phyloP scores from a whole-genome alignment of 495 filamentous ascomycete species.

The Aspergillus conjunctus region DNA sequence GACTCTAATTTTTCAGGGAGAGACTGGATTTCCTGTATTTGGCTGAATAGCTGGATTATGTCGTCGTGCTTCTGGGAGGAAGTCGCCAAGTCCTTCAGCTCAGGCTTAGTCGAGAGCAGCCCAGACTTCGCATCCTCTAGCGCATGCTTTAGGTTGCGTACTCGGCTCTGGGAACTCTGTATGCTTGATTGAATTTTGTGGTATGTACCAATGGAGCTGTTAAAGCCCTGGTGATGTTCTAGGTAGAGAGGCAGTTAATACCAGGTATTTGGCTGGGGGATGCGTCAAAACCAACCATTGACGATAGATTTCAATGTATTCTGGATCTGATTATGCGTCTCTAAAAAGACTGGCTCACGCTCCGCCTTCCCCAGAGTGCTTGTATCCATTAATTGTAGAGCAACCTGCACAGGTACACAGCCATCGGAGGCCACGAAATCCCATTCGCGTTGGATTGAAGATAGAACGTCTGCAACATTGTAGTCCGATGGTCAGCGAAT shows the following conservation, averaged over 20 bases:
- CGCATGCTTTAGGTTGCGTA: slow-evolving; percentile 78
- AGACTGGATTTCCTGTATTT: slow-evolving; percentile 86
- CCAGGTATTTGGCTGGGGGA: background rate
- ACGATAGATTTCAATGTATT: slow-evolving; percentile 92
- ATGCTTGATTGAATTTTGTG: slow-evolving; percentile 97
- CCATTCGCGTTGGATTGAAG: slow-evolving; percentile 84
- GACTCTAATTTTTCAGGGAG: slow-evolving; percentile 92
- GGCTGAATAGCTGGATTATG: slow-evolving; percentile 78
- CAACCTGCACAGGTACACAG: slow-evolving; percentile 89
- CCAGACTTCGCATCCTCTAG: slow-evolving; percentile 80
- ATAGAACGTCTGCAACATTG: slow-evolving; percentile 55
- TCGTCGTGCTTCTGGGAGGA: slow-evolving; percentile 90
- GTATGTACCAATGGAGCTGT: slow-evolving; percentile 97
- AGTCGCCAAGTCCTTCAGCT: slow-evolving; percentile 82
- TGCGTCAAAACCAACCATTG: slow-evolving; percentile 54
- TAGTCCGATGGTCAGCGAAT: background rate
- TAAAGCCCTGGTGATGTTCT: slow-evolving; percentile 99
- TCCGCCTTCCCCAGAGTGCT: slow-evolving; percentile 90
- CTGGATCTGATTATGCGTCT: slow-evolving; percentile 82
- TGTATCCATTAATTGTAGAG: slow-evolving; percentile 88
- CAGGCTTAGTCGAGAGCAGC: slow-evolving; percentile 83
- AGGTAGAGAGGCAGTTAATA: slow-evolving; percentile 14
- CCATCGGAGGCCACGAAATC: slow-evolving; percentile 83
- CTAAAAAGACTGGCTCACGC: slow-evolving; percentile 79
- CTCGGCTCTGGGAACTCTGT: slow-evolving; percentile 79